Conservation (phyloP, 768 basidiomycete species). For the Termitomyces sp. region DNA sequence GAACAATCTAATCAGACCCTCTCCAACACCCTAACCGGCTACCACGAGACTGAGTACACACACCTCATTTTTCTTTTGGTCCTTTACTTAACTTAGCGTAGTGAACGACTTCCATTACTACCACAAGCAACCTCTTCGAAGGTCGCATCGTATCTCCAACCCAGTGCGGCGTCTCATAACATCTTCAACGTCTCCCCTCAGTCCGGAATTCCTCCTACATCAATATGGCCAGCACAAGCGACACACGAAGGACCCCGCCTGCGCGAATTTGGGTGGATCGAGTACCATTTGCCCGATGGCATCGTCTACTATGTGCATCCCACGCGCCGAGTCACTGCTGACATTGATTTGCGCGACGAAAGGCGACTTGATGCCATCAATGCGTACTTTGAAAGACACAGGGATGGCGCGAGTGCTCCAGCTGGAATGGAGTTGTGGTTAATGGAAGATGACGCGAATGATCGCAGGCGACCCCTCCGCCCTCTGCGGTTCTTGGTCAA, state of each 20-base stretch:
- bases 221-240: slow-evolving; percentile 16
- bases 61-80: background rate
- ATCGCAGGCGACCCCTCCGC: slow-evolving; percentile 21
- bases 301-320: slow-evolving; percentile 67
- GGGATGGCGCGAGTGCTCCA: slow-evolving; percentile 23
- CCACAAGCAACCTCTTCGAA: slow-evolving; percentile 27
- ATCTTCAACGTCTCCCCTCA: slow-evolving; percentile 20
- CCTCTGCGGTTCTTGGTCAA: slow-evolving; percentile 58
- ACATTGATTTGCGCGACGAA: slow-evolving; percentile 57
- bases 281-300: slow-evolving; percentile 71
- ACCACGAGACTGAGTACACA: slow-evolving; percentile 26
- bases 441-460: slow-evolving; percentile 30
- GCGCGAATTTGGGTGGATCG: slow-evolving; percentile 66
- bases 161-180: slow-evolving; percentile 13
- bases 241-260: slow-evolving; percentile 27
- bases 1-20: slow-evolving; percentile 19
- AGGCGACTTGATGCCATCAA: slow-evolving; percentile 45
- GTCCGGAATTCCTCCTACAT: slow-evolving; percentile 14
- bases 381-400: slow-evolving; percentile 37
- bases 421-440: slow-evolving; percentile 61
- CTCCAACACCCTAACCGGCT: slow-evolving; percentile 3
- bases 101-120: slow-evolving; percentile 53
- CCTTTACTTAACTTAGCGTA: slow-evolving; percentile 16
- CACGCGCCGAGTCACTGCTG: slow-evolving; percentile 58
- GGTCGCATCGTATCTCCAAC: slow-evolving; percentile 22